Evolutionary conservation across 2,329 filamentous ascomycete genomes (phyloP).

Genomic region (Meredithiella fracta): DNA sequence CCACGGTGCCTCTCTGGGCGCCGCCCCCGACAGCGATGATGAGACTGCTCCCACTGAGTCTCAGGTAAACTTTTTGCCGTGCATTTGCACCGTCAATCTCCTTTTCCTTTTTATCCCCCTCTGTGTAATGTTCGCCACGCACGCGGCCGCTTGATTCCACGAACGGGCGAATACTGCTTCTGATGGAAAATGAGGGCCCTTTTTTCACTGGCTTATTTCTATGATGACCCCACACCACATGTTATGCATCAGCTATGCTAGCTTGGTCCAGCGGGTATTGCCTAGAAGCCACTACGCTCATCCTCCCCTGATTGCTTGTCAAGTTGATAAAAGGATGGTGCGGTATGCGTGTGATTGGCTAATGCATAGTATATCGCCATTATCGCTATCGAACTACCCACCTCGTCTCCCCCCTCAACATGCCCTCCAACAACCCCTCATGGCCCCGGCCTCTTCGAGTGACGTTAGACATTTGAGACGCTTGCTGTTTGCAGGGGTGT

Average conservation of each 20-base stretch:
- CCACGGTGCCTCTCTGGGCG: slow-evolving; percentile 67
- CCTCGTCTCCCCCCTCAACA: no score
- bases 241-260: not conserved
- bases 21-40: slow-evolving; percentile 92
- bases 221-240: slow-evolving; percentile 13
- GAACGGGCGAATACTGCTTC: no score
- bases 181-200: slow-evolving; percentile 9
- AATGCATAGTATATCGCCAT: not conserved
- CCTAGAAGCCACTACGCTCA: not conserved
- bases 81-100: slow-evolving; percentile 15
- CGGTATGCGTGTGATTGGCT: not conserved
- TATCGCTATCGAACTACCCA: no score
- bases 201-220: slow-evolving; percentile 10
- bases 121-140: not conserved
- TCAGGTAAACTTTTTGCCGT: slow-evolving; percentile 51
- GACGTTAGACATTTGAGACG: not conserved
- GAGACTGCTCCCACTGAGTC: slow-evolving; percentile 87
- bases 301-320: not conserved
- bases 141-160: not conserved
- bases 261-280: not conserved
- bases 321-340: not conserved
- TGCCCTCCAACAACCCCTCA: not conserved
- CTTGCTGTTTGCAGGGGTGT: slow-evolving; percentile 6
- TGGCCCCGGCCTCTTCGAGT: not conserved
- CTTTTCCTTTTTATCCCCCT: slow-evolving; percentile 11